A percentile compares a stretch with the other conserved stretches of the same genome.
Evolutionary conservation across 176 grass and related monocot species (phyloP).

Genomic region (Themeda triandra): DNA sequence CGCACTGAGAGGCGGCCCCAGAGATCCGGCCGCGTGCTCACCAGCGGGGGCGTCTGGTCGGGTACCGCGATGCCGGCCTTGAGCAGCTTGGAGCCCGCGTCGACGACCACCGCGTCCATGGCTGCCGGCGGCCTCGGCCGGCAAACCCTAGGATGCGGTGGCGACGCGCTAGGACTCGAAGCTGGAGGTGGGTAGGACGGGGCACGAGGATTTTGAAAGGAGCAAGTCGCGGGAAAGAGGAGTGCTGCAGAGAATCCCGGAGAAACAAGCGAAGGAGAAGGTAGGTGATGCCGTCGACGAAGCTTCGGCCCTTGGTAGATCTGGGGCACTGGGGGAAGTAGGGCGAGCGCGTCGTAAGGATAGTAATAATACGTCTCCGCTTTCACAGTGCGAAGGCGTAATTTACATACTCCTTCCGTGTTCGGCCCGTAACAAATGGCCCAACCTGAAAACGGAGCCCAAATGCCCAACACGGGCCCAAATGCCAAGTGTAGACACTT

Average conservation of each 20-base stretch:
- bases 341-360: background rate
- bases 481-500: too few relatives aligned
- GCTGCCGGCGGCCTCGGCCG: background rate
- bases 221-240: conserved; percentile 27
- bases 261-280: background rate
- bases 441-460: background rate
- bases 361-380: background rate
- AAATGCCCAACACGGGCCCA: too few relatives aligned
- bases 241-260: background rate
- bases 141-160: conserved; percentile 34
- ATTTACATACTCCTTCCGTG: background rate
- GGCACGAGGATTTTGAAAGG: background rate
- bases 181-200: background rate
- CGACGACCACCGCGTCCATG: conserved; percentile 95
- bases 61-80: conserved; percentile 86
- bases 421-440: background rate
- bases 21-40: conserved; percentile 34
- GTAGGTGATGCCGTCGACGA: background rate
- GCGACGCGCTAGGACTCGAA: background rate
- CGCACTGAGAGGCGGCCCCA: background rate
- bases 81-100: conserved; percentile 93
- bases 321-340: background rate
- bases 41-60: conserved; percentile 79
- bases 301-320: background rate
- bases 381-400: background rate